Conservation (phyloP, 768 basidiomycete genomes). For the Mycena pura region DNA sequence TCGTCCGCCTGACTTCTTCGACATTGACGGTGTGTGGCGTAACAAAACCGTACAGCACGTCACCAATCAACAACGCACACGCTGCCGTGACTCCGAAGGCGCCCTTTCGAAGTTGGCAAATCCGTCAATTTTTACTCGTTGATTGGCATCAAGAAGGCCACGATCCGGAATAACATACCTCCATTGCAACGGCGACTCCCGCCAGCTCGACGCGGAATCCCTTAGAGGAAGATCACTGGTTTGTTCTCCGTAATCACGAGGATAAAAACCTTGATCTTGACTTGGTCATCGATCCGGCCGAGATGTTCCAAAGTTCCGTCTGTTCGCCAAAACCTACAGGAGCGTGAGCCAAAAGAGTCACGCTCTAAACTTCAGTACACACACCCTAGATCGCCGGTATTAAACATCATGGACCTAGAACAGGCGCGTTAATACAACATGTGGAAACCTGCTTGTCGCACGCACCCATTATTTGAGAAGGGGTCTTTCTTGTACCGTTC, state of each 20-base stretch:
- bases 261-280: conserved; percentile 60
- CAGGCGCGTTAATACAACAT: neutral
- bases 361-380: conserved; percentile 1
- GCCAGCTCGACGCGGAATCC: conserved; percentile 72
- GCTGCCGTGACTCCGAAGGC: conserved; percentile 52
- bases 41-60: conserved; percentile 62
- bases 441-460: neutral
- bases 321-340: conserved; percentile 49
- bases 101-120: conserved; percentile 43
- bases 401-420: conserved; percentile 59
- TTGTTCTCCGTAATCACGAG: neutral
- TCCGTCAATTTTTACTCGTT: neutral
- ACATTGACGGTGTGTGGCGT: conserved; percentile 46
- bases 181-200: conserved; percentile 66
- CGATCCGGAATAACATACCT: conserved; percentile 46
- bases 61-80: conserved; percentile 56
- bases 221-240: conserved; percentile 30
- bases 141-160: neutral
- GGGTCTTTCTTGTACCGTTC: conserved; percentile 60
- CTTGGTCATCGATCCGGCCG: conserved; percentile 67
- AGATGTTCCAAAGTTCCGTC: conserved; percentile 64
- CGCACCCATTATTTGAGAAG: conserved; percentile 55
- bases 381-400: conserved; percentile 65
- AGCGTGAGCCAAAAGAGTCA: conserved; percentile 4
- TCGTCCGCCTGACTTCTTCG: conserved; percentile 50